Evolutionary conservation across 129 eudicot genomes (phyloP).

Genomic region (Pulicaria dysenterica): DNA sequence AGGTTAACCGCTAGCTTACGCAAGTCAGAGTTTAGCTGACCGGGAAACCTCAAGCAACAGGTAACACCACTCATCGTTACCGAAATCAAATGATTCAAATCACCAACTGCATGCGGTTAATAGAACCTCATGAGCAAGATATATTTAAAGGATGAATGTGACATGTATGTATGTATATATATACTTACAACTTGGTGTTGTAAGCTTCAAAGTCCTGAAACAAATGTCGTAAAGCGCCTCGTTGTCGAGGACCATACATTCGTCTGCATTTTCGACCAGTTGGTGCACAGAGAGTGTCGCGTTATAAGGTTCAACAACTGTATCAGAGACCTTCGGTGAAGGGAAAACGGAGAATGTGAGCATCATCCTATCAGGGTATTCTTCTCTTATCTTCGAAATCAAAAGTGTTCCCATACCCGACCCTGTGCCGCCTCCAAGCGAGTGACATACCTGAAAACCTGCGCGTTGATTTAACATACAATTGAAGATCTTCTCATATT

Average conservation of each 20-base stretch:
- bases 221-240: conserved; percentile 91
- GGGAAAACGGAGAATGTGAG: conserved; percentile 93
- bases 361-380: conserved; percentile 92
- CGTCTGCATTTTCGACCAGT: conserved; percentile 90
- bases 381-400: conserved; percentile 93
- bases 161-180: neutral
- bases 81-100: conserved; percentile 80
- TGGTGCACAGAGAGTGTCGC: conserved; percentile 93
- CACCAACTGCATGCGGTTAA: conserved; percentile 62
- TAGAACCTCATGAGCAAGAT: neutral
- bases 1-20: conserved; percentile 83
- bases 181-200: conserved; percentile 88
- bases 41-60: conserved; percentile 83
- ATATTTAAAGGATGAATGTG: neutral
- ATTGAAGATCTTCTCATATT: too few relatives aligned
- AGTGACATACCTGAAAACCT: conserved; percentile 96
- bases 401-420: conserved; percentile 95
- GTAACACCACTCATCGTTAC: conserved; percentile 96
- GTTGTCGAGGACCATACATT: conserved; percentile 89
- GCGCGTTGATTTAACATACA: too few relatives aligned
- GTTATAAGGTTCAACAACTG: conserved; percentile 90
- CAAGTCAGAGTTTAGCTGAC: conserved; percentile 82
- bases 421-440: conserved; percentile 95
- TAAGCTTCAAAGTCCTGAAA: conserved; percentile 89
- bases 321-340: conserved; percentile 89